These are phyloP conservation scores for Nicotiana noctiflora DNA, from an alignment of 257 asterid species.

Conservation along the genomic window DNA sequence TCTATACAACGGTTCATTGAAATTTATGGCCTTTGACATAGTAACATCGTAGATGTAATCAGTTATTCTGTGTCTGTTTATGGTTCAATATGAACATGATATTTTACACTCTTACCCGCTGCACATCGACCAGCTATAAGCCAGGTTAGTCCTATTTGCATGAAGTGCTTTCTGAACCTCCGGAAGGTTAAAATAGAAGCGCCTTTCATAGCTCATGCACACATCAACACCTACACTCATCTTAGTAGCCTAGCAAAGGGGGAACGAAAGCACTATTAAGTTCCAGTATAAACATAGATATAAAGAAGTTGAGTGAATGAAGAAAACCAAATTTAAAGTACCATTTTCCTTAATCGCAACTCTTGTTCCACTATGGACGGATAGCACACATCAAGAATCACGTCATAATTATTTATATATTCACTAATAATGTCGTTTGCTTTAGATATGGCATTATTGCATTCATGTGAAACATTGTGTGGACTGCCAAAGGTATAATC, in stretches of 20 bases:
- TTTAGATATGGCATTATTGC: slow-evolving; percentile 51
- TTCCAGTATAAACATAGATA: background rate
- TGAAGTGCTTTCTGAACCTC: slow-evolving; percentile 94
- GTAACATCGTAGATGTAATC: background rate
- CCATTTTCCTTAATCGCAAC: slow-evolving; percentile 70
- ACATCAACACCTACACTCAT: slow-evolving; percentile 78
- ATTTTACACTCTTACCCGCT: slow-evolving; percentile 38
- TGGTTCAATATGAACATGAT: slow-evolving; percentile 1
- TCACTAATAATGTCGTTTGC: slow-evolving; percentile 67
- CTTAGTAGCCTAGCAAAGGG: slow-evolving; percentile 66
- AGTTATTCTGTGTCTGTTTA: background rate
- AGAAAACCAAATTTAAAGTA: slow-evolving; percentile 9
- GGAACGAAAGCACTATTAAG: background rate
- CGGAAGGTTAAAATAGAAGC: slow-evolving; percentile 84
- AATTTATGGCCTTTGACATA: background rate
- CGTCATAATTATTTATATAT: slow-evolving; percentile 73
- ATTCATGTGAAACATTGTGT: slow-evolving; percentile 61
- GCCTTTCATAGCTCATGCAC: slow-evolving; percentile 79
- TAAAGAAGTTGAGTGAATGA: background rate
- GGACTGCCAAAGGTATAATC: slow-evolving; percentile 69
- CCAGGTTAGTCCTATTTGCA: slow-evolving; percentile 81
- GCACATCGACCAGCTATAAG: slow-evolving; percentile 81
- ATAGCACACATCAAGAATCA: slow-evolving; percentile 89
- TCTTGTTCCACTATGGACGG: slow-evolving; percentile 93
- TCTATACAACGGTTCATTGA: background rate